Base-by-base conservation (phyloP, 805 yeast species). In the Lachancea sp. region DNA sequence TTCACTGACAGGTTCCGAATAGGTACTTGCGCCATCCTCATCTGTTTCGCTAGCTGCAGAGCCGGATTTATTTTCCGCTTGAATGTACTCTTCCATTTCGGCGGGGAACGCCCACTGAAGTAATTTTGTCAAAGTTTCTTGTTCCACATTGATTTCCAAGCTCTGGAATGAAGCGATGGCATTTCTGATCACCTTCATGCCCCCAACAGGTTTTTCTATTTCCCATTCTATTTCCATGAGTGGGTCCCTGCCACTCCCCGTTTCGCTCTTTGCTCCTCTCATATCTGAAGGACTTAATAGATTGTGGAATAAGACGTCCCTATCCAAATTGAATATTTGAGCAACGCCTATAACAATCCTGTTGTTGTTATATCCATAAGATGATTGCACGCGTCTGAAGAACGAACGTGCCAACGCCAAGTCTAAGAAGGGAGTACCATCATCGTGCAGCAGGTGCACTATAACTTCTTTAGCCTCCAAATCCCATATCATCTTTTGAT, bases 191-290 rank as follows among this genome's bases (percentile, higher is more conserved):
- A 90, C 81, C n/a, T 85, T 76, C 41, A 90, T 88, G 10, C 98
- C 98, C 27, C 96, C 98, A 45, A 91, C 83, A 0, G 95, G 88
- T 44, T 77, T 78, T 42, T 83, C 76, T 81, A 85, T 77, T n/a
- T 78, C 75, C 98, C 98, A 90, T 10, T 66, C 58, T 2, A 81
- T 62, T 6, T 65, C 62, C 7, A 82, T 60, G 49, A 77, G 62
- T 30, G 66, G 67, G 12, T 53, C 52, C 17, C 52, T 47, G 31
- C 55, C 45, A 26, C 39, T 41, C 22, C 45, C 29, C 20, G 13
- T 15, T 13, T 39, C 38, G 30, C 46, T 16, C 37, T 49, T 29
- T 49, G 57, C 36, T 46, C 55, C 26, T 44, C 54, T 48, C 6
- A 26, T 10, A 11, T 32, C 33, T 18, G 44, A 41, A 1, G 87